Evolutionary conservation across 2,329 filamentous ascomycete species (phyloP).

Genomic region (Ophiostoma sp.): DNA sequence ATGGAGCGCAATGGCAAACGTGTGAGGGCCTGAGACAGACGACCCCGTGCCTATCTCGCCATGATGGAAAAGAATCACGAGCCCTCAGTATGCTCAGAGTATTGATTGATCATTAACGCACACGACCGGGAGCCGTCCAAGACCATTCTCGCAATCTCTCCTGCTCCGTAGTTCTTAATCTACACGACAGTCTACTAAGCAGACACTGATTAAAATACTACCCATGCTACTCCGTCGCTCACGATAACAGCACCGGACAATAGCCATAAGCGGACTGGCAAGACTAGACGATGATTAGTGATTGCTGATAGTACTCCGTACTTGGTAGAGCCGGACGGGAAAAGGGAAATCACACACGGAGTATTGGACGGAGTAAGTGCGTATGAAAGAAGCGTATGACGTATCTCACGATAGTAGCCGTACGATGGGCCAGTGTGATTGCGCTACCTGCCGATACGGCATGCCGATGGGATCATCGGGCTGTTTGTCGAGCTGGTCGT

Average conservation of each 20-base stretch:
- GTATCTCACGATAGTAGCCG: neutral
- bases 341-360: neutral
- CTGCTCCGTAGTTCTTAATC: neutral
- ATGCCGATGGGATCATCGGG: neutral
- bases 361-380: neutral
- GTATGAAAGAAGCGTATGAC: neutral
- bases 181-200: neutral
- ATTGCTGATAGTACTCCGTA: neutral
- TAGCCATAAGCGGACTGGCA: conserved; percentile 1
- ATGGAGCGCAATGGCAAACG: neutral
- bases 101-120: too few species aligned
- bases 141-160: neutral
- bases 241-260: conserved; percentile 7
- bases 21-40: too few species aligned
- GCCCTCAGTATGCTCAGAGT: too few species aligned
- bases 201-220: neutral
- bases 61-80: too few species aligned
- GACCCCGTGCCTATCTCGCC: too few species aligned
- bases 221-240: neutral
- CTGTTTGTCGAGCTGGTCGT: too few species aligned
- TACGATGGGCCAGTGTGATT: neutral
- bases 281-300: neutral
- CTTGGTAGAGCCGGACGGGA: too few species aligned
- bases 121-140: conserved; percentile 1
- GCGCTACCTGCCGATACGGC: neutral